These are phyloP conservation scores for Saccharomyces hybrid DNA, from an alignment of 1,139 yeast species.

Conservation along the genomic window DNA sequence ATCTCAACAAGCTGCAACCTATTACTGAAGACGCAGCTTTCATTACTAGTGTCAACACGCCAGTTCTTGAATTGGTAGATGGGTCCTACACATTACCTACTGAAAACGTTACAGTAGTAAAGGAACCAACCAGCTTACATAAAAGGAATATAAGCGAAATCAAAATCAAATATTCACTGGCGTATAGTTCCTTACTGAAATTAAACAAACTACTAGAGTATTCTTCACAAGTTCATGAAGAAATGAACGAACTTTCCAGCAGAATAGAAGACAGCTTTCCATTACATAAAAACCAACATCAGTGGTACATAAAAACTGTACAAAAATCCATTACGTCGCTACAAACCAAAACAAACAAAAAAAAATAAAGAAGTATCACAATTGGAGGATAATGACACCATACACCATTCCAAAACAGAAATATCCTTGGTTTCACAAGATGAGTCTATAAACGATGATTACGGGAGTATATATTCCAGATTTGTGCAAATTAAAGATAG, in stretches of 20 bases:
- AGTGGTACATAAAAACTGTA: slow-evolving; percentile 8
- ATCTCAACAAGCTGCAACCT: slow-evolving; percentile 14
- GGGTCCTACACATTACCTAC: slow-evolving; percentile 17
- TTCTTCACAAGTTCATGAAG: slow-evolving; percentile 19
- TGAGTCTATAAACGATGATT: slow-evolving; percentile 19
- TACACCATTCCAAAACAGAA: not conserved
- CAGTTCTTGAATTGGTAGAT: slow-evolving; percentile 15
- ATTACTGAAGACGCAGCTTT: slow-evolving; percentile 11
- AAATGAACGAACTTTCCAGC: slow-evolving; percentile 8
- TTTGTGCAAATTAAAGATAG: slow-evolving; percentile 17
- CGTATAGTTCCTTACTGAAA: slow-evolving; percentile 25
- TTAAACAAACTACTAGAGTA: slow-evolving; percentile 26
- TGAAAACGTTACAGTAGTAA: not conserved
- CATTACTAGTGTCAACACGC: slow-evolving; percentile 6
- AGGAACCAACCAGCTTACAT: not conserved
- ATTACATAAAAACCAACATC: slow-evolving; percentile 7
- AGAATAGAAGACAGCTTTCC: slow-evolving; percentile 6
- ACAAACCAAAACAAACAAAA: not conserved
- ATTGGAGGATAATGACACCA: not conserved
- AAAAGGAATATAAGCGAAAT: slow-evolving; percentile 4
- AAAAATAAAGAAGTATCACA: not conserved
- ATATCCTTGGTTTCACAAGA: not conserved
- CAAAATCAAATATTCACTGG: slow-evolving; percentile 14
- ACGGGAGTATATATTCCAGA: slow-evolving; percentile 23
- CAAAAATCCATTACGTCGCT: not conserved